phyloP scores from a whole-genome alignment of 352 stramenopile species.

The Pythium dissotocum region DNA sequence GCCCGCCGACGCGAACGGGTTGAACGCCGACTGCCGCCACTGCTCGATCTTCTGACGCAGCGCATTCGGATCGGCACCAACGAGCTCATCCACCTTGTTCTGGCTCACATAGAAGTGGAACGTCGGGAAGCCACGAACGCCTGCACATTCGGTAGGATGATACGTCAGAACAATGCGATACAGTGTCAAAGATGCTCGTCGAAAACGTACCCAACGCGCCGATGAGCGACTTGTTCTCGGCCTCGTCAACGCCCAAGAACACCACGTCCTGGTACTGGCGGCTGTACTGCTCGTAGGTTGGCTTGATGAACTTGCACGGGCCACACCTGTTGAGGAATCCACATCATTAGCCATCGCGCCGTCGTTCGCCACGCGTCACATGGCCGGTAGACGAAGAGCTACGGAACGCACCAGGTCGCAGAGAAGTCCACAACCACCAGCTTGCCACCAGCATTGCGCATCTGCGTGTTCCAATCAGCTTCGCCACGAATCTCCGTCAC shows the following conservation, averaged over 20 bases:
- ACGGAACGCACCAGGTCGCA: slow-evolving; percentile 63
- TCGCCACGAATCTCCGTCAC: slow-evolving; percentile 74
- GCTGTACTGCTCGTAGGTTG: slow-evolving; percentile 78
- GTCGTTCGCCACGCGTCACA: background rate
- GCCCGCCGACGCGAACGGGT: slow-evolving; percentile 79
- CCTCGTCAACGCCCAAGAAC: slow-evolving; percentile 88
- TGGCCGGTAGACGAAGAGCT: background rate
- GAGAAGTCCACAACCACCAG: slow-evolving; percentile 91
- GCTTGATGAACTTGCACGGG: slow-evolving; percentile 88
- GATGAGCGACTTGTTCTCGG: slow-evolving; percentile 84
- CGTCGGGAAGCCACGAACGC: slow-evolving; percentile 86
- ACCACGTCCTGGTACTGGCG: slow-evolving; percentile 85
- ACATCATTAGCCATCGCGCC: background rate
- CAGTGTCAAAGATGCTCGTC: background rate
- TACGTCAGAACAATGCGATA: background rate
- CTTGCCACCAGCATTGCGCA: slow-evolving; percentile 74
- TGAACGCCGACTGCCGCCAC: slow-evolving; percentile 84
- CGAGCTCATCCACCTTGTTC: slow-evolving; percentile 86
- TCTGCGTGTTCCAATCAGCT: slow-evolving; percentile 79
- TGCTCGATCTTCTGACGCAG: slow-evolving; percentile 88
- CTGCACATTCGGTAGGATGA: slow-evolving; percentile 14
- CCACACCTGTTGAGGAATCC: slow-evolving; percentile 44
- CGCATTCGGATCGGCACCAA: slow-evolving; percentile 81
- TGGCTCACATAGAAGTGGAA: slow-evolving; percentile 92
- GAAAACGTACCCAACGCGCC: slow-evolving; percentile 44